These are phyloP conservation scores for Trichoderma sp. DNA, from an alignment of 2,329 filamentous ascomycete genomes.

Conservation along the genomic window DNA sequence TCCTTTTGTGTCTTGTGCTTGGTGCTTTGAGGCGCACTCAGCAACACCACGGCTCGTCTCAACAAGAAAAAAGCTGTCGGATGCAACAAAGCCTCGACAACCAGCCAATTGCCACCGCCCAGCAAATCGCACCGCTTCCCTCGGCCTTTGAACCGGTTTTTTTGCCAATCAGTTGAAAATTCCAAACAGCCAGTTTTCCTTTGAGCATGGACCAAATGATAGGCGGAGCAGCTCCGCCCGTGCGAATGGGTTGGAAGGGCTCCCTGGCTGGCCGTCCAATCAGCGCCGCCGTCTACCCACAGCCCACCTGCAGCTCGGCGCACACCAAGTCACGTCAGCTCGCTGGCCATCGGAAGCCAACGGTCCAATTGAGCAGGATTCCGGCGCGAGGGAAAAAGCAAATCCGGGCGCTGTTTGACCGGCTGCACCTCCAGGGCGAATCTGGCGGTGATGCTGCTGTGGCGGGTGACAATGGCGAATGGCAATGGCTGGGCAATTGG, in stretches of 20 bases:
- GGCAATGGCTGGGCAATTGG: not conserved
- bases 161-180: slow-evolving; percentile 8
- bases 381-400: not conserved
- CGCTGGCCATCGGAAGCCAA: not conserved
- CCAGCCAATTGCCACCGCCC: slow-evolving; percentile 1
- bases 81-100: not conserved
- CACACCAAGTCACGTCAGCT: slow-evolving; percentile 21
- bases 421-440: not conserved
- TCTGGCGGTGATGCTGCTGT: not conserved
- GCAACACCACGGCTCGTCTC: not conserved
- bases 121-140: not conserved
- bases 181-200: slow-evolving; percentile 14
- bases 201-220: slow-evolving; percentile 13
- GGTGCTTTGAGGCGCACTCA: not conserved
- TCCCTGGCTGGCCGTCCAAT: slow-evolving; percentile 12
- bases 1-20: not conserved
- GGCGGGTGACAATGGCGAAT: not conserved
- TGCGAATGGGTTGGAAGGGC: slow-evolving; percentile 6
- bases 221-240: slow-evolving; percentile 18
- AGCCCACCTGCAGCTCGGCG: slow-evolving; percentile 12
- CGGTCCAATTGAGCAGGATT: slow-evolving; percentile 13
- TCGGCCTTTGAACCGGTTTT: not conserved
- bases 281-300: slow-evolving; percentile 1
- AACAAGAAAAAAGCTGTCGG: not conserved
- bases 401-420: not conserved